Evolutionary conservation across 2,329 filamentous ascomycete species (phyloP).

Genomic region (Pseudogymnoascus sp.): DNA sequence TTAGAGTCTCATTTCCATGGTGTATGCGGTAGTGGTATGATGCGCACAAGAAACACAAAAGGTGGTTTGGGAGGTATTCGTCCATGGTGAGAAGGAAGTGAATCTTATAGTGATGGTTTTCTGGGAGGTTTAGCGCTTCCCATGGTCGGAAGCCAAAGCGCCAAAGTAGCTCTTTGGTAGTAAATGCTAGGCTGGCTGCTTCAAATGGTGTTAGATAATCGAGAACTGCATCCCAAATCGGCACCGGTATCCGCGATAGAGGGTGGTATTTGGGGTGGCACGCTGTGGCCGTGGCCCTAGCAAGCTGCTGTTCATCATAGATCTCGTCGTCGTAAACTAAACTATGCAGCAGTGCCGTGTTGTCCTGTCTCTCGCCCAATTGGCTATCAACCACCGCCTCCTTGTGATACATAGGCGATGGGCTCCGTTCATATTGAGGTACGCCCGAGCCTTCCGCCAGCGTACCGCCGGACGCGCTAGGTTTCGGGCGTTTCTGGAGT

Average conservation of each 20-base stretch:
- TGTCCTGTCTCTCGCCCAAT: conserved; percentile 25
- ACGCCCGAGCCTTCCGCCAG: background rate
- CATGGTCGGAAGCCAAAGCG: conserved; percentile 35
- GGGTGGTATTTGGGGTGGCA: background rate
- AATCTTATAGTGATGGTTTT: conserved; percentile 37
- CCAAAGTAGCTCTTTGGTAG: conserved; percentile 37
- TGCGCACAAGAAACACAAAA: conserved; percentile 50
- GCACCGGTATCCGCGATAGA: background rate
- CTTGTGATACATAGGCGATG: background rate
- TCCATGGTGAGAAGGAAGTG: conserved; percentile 45
- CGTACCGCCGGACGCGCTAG: background rate
- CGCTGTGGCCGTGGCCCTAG: background rate
- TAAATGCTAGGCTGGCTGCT: conserved; percentile 39
- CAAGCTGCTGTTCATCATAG: background rate
- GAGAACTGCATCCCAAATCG: conserved; percentile 38
- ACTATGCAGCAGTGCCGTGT: conserved; percentile 25
- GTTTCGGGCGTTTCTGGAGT: background rate
- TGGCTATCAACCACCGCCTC: conserved; percentile 13
- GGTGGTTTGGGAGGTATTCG: conserved; percentile 41
- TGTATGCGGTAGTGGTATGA: conserved; percentile 45
- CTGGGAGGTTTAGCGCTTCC: conserved; percentile 30
- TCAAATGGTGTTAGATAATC: conserved; percentile 36
- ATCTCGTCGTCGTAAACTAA: conserved; percentile 13
- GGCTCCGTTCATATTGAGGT: background rate
- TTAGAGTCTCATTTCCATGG: conserved; percentile 43